Evolutionary conservation across 257 asterid species (phyloP).

Genomic region (Haberlea rhodopensis): DNA sequence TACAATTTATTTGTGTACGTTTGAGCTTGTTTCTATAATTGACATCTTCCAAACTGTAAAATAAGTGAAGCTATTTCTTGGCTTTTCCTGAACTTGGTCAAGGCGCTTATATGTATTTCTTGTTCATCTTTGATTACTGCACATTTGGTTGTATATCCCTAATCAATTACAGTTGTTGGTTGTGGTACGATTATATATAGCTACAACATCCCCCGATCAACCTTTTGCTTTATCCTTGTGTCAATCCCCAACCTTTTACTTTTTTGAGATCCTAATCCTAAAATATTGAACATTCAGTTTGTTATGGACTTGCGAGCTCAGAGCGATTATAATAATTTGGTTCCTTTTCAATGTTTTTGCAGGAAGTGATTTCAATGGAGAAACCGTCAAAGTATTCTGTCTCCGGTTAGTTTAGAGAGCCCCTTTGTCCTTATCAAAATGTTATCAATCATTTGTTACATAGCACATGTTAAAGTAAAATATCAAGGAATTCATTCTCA

Average conservation of each 20-base stretch:
- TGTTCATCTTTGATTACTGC: slow-evolving; percentile 13
- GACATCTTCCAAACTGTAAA: background rate
- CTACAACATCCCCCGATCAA: slow-evolving; percentile 1
- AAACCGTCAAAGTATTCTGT: slow-evolving; percentile 29
- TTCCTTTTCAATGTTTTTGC: slow-evolving; percentile 18
- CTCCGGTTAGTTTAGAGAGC: slow-evolving; percentile 37
- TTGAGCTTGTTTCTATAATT: slow-evolving; percentile 20
- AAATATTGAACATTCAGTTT: background rate
- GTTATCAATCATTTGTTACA: slow-evolving; percentile 11
- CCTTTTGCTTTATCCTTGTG: slow-evolving; percentile 18
- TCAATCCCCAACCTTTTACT: no score
- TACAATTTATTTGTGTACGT: slow-evolving; percentile 9
- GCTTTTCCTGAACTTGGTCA: slow-evolving; percentile 18
- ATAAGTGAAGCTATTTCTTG: background rate
- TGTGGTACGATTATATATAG: slow-evolving; percentile 10
- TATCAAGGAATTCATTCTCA: slow-evolving; percentile 9
- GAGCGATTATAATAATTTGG: slow-evolving; percentile 17
- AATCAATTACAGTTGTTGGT: slow-evolving; percentile 3
- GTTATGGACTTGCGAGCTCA: slow-evolving; percentile 9
- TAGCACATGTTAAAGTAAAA: background rate
- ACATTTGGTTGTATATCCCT: slow-evolving; percentile 5
- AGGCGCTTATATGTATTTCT: slow-evolving; percentile 1
- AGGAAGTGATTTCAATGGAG: slow-evolving; percentile 49
- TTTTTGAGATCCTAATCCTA: background rate
- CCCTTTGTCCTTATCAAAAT: slow-evolving; percentile 4